phyloP scores from a whole-genome alignment of 768 basidiomycete species.

The Phaeolepiota aurea region DNA sequence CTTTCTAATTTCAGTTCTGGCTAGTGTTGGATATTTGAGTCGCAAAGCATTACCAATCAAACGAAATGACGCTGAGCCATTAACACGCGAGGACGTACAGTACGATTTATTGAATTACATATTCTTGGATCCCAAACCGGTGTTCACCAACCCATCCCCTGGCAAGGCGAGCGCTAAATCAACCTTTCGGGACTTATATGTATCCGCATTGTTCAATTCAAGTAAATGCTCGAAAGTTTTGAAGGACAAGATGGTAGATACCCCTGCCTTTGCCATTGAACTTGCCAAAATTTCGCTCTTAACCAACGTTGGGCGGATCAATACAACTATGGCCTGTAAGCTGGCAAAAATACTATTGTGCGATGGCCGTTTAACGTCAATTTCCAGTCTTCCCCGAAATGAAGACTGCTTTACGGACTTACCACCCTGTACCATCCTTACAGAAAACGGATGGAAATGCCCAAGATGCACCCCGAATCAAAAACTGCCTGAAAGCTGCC shows the following conservation, averaged over 20 bases:
- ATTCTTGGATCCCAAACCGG: conserved; percentile 59
- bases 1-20: conserved; percentile 6
- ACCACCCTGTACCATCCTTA: conserved; percentile 85
- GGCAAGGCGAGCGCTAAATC: conserved; percentile 38
- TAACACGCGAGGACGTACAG: conserved; percentile 80
- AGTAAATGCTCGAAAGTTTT: conserved; percentile 82
- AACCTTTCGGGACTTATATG: conserved; percentile 78
- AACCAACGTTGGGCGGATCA: conserved; percentile 86
- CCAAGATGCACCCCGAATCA: conserved; percentile 88
- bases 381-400: conserved; percentile 84
- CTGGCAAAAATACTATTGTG: conserved; percentile 8
- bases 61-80: conserved; percentile 73
- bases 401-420: conserved; percentile 84
- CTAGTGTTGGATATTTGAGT: conserved; percentile 51
- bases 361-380: too few relatives aligned
- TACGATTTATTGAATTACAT: conserved; percentile 77
- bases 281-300: conserved; percentile 78
- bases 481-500: conserved; percentile 82
- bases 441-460: conserved; percentile 85
- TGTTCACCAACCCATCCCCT: conserved; percentile 62
- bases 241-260: conserved; percentile 82
- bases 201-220: conserved; percentile 73
- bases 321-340: conserved; percentile 87
- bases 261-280: conserved; percentile 69
- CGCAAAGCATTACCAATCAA: conserved; percentile 74